Evolutionary conservation across 345 rosid species (phyloP), one percentile per base, ranked within the genome.

Genomic region (Brassica carinata): DNA sequence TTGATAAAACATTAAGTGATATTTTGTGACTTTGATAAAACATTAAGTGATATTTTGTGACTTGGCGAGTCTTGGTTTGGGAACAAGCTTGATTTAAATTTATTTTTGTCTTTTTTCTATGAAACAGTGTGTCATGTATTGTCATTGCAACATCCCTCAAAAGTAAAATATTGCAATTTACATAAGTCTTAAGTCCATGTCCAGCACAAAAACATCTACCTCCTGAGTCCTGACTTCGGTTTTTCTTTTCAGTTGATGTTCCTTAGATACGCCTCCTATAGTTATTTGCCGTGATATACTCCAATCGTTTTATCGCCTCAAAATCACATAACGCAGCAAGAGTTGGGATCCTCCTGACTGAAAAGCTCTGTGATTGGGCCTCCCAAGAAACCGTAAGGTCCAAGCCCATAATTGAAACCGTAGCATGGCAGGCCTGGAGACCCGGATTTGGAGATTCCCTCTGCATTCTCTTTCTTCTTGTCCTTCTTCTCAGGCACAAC

Each of bases 401-500:
- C 80, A 81, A 19, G 7, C 68, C 73, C 77, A 63, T 1, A 8
- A 2, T 2, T 13, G 15, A 38, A 33, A 26, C 59, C 71, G 55
- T 69, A 53, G 1, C 67, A 57, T 7, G 79, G 67, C 66, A 17
- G 68, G 66, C 68, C 15, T 51, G 76, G 79, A 9, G 71, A 69
- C 36, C 67, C 79, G 17, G 55, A 26, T 75, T 69, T 75, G 27
- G 38, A 64, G 5, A 36, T 87, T 0, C 63, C 78, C 33, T 76
- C 84, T 6, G 40, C 59, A 6, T 74, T 75, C 65, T 85, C 73
- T 23, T 75, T 78, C 0, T 76, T 84, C 43, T 87, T 86, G 29
- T 90, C 84, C 76, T 90, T 87, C 69, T 92, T 90, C 13, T 90
- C 90, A 5, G 90, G 93, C 80, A 93, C 85, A 18, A 88, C 83